These are phyloP conservation scores for Lentinula detonsa DNA, from an alignment of 768 basidiomycete species.

Conservation along the genomic window DNA sequence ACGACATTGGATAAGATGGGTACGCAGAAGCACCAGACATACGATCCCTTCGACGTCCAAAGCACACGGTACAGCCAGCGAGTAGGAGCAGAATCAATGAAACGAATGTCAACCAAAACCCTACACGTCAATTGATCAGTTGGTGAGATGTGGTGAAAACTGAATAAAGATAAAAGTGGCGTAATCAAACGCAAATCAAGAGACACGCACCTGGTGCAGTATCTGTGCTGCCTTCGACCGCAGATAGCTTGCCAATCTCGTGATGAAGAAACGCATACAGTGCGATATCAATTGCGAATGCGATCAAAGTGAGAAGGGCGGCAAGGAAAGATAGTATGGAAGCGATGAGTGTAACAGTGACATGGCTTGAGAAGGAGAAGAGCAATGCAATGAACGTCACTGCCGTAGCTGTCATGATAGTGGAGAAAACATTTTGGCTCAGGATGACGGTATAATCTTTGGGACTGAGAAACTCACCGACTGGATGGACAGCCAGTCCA, in stretches of 20 bases:
- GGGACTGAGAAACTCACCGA: conserved; percentile 42
- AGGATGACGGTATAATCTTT: not conserved
- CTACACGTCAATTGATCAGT: conserved; percentile 23
- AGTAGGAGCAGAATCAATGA: conserved; percentile 57
- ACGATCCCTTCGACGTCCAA: conserved; percentile 55
- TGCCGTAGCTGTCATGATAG: conserved; percentile 32
- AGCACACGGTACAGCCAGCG: conserved; percentile 65
- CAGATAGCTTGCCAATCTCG: conserved; percentile 44
- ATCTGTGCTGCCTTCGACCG: conserved; percentile 38
- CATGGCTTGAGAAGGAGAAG: conserved; percentile 40
- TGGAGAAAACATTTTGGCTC: not conserved
- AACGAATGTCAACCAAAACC: conserved; percentile 73
- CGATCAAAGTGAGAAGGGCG: conserved; percentile 59
- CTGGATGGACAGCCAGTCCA: conserved; percentile 69
- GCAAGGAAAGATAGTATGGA: conserved; percentile 65
- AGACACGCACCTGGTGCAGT: conserved; percentile 64
- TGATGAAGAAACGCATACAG: conserved; percentile 59
- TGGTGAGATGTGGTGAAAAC: conserved; percentile 1
- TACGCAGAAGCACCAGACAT: conserved; percentile 35
- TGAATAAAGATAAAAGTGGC: conserved; percentile 1
- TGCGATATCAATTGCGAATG: conserved; percentile 74
- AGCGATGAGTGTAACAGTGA: conserved; percentile 45
- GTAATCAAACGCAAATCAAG: not conserved
- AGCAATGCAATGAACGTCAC: conserved; percentile 55
- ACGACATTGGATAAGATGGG: conserved; percentile 30